These are phyloP conservation scores for Rhodotorula sp. DNA, from an alignment of 1,284 basidiomycete genomes.

Conservation along the genomic window DNA sequence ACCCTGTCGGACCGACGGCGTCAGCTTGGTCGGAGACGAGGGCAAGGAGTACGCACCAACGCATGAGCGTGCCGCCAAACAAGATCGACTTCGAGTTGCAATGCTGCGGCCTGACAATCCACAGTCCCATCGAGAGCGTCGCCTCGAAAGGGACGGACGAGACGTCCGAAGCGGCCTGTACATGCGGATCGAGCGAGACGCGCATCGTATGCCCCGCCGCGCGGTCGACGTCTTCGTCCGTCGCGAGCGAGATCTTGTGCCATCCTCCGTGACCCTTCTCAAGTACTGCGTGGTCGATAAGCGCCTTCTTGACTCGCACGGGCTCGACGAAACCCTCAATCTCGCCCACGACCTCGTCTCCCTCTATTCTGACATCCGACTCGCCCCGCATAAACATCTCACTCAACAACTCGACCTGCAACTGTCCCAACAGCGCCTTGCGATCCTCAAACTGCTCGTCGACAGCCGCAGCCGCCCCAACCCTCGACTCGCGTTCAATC, in stretches of 20 bases:
- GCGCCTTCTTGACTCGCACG: conserved; percentile 25
- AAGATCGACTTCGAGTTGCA: conserved; percentile 39
- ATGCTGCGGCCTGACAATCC: conserved; percentile 43
- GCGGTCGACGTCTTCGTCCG: conserved; percentile 12
- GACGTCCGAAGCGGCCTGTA: conserved; percentile 2
- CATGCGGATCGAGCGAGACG: neutral
- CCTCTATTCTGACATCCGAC: conserved; percentile 35
- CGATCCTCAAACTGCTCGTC: neutral
- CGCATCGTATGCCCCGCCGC: conserved; percentile 4
- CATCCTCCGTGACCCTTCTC: conserved; percentile 24
- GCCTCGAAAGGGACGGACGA: conserved; percentile 29
- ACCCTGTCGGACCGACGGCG: conserved; percentile 5
- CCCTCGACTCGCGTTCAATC: conserved; percentile 15
- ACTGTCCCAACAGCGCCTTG: conserved; percentile 7
- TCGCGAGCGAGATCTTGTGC: conserved; percentile 8
- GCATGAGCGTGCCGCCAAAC: conserved; percentile 41
- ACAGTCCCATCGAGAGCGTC: conserved; percentile 38
- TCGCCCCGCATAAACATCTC: conserved; percentile 38
- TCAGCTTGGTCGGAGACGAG: neutral
- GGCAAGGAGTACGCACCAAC: conserved; percentile 15
- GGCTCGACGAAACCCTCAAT: conserved; percentile 38
- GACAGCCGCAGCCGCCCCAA: neutral
- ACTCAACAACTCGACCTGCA: conserved; percentile 39
- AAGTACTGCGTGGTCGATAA: conserved; percentile 12
- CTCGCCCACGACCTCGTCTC: conserved; percentile 33